Evolutionary conservation across 345 rosid genomes (phyloP).

Genomic region (Sisymbrium altissimum): DNA sequence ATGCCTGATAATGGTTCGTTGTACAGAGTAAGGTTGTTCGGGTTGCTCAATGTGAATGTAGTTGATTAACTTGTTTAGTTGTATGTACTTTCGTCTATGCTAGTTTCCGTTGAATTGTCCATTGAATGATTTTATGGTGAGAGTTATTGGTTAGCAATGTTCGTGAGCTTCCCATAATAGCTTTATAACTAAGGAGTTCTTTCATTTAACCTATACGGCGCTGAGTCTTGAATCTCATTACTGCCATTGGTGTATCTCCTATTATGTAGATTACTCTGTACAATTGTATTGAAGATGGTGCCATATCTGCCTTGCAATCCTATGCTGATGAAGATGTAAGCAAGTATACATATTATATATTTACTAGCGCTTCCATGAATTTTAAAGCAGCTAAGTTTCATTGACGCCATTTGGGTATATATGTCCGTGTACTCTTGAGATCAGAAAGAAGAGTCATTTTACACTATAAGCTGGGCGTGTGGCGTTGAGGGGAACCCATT

Average conservation of each 20-base stretch:
- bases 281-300: constrained; percentile 93
- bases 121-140: neutral
- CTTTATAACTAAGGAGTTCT: neutral
- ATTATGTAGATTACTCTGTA: constrained; percentile 73
- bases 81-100: neutral
- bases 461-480: constrained; percentile 93
- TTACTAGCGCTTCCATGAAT: constrained; percentile 5
- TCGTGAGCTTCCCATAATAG: neutral
- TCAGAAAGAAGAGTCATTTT: constrained; percentile 98
- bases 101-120: neutral
- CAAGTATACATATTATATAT: neutral
- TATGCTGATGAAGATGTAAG: constrained; percentile 94
- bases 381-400: constrained; percentile 11
- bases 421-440: constrained; percentile 50
- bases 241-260: constrained; percentile 7
- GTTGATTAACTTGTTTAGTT: neutral
- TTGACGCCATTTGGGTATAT: constrained; percentile 33
- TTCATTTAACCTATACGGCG: neutral
- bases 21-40: neutral
- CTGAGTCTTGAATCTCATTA: constrained; percentile 1
- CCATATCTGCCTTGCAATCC: constrained; percentile 74
- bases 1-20: neutral
- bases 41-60: constrained; percentile 6
- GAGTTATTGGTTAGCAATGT: neutral
- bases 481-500: constrained; percentile 61